phyloP scores from a whole-genome alignment of 768 basidiomycete genomes.

The Cystofilobasidium macerans region DNA sequence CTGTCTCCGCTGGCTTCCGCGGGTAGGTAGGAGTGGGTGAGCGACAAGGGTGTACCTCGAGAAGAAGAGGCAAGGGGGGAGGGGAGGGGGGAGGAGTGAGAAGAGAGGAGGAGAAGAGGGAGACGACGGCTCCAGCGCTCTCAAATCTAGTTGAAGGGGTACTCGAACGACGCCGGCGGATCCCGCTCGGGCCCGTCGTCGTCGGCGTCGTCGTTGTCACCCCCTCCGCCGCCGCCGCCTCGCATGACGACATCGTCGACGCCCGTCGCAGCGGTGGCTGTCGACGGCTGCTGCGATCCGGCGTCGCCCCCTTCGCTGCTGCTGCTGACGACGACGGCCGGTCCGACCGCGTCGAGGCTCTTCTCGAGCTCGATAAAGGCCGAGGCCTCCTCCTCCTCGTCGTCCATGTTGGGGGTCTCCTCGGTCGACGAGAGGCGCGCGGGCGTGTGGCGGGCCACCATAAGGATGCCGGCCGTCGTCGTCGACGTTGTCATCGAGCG shows the following conservation, averaged over 20 bases:
- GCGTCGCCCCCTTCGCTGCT: neutral
- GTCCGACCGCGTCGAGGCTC: constrained; percentile 10
- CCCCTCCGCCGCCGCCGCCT: neutral
- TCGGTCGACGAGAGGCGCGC: no score
- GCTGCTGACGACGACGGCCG: constrained; percentile 8
- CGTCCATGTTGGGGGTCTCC: constrained; percentile 37
- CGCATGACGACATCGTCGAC: constrained; percentile 16
- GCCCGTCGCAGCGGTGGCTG: constrained; percentile 9
- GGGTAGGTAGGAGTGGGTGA: no score
- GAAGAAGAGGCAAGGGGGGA: no score
- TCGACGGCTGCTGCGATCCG: no score
- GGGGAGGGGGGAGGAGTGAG: no score
- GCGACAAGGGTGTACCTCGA: no score
- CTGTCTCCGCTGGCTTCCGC: no score
- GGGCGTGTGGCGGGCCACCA: no score
- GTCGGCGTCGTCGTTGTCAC: no score
- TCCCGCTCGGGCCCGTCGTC: constrained; percentile 35
- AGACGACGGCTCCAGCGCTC: no score
- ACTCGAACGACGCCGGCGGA: constrained; percentile 71
- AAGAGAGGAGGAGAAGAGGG: no score
- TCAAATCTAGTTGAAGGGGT: no score
- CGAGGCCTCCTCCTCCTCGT: constrained; percentile 57
- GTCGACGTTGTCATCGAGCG: constrained; percentile 29
- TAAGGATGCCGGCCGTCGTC: constrained; percentile 73
- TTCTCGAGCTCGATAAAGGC: constrained; percentile 54